Base-by-base conservation (phyloP, 371 early-diverging fungal species). In the Rhizopus sp. region DNA sequence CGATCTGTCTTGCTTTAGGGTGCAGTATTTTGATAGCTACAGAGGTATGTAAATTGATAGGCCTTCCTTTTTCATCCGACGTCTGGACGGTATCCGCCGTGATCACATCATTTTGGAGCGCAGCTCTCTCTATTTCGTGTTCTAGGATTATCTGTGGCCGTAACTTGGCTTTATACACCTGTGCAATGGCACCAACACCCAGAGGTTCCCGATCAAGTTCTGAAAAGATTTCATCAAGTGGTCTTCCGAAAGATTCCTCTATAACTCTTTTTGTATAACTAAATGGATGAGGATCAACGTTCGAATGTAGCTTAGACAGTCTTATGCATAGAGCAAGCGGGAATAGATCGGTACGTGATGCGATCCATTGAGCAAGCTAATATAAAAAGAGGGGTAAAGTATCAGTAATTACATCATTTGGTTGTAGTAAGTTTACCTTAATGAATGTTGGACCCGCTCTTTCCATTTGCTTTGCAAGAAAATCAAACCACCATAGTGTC, bases 131-230 rank as follows among this genome's bases (percentile, higher is more conserved):
- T 4, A 53, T n/a, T 4, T 57, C 37, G 23, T 55, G 47, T 1
- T 53, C 16, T 29, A 77, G 39, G 3, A 83, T 66, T 23, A 82
- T 68, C 1, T 76, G 65, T 0, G 82, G 86, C 41, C 70, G 76
- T 5, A 92, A 63, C 40, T 79, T 76, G 13, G 89, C 92, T 32
- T 84, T 67, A 62, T 89, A 85, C 57, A 97, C 98, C 75, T 97
- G 98, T 0, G 97, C 95, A 64, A 99, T 94, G 5, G 96, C 95
- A 1, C 99, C 98, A 7, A 93, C 92, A 0, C 99, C 99, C 4
- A 97, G 77, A 0, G 96, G 95, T 0, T 63, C 70, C 32, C 78
- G 73, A 16, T 91, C 87, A 55, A 95, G 86, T 33, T 75, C 75
- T 31, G 84, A 85, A 75, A 97, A 95, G 6, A 93, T 68, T 23